These are phyloP conservation scores for Paramecium octaurelia DNA, from an alignment of 73 alveolate species.

Conservation along the genomic window DNA sequence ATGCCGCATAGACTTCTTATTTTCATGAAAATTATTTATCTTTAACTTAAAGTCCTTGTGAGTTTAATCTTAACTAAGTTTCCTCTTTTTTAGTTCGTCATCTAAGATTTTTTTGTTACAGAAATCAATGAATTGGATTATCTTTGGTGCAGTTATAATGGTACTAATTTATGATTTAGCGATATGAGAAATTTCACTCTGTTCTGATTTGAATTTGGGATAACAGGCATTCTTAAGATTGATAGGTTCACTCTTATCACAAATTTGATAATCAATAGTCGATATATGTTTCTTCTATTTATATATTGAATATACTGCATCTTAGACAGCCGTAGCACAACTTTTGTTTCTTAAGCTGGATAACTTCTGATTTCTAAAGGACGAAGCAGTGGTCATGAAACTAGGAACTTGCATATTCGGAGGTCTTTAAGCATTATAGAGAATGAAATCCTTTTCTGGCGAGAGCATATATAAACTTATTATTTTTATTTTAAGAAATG, in stretches of 20 bases:
- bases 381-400: not conserved
- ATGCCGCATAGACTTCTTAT: not conserved
- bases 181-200: not conserved
- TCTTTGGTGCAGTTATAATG: not conserved
- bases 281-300: not conserved
- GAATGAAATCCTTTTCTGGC: not conserved
- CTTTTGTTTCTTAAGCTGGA: not conserved
- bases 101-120: not conserved
- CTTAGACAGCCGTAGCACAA: not conserved
- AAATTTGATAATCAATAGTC: not conserved
- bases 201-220: not conserved
- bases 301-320: not conserved
- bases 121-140: not conserved
- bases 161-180: conserved; percentile 12
- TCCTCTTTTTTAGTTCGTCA: not conserved
- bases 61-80: not conserved
- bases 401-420: conserved; percentile 1
- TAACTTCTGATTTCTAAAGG: not conserved
- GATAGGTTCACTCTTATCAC: conserved; percentile 7
- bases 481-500: not conserved
- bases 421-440: not conserved
- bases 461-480: not conserved
- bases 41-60: not conserved
- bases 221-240: not conserved
- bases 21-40: not conserved